A percentile compares a stretch with the other conserved stretches of the same genome.
These are phyloP conservation scores for Salix exigua DNA, from an alignment of 345 rosid species.

Conservation along the genomic window DNA sequence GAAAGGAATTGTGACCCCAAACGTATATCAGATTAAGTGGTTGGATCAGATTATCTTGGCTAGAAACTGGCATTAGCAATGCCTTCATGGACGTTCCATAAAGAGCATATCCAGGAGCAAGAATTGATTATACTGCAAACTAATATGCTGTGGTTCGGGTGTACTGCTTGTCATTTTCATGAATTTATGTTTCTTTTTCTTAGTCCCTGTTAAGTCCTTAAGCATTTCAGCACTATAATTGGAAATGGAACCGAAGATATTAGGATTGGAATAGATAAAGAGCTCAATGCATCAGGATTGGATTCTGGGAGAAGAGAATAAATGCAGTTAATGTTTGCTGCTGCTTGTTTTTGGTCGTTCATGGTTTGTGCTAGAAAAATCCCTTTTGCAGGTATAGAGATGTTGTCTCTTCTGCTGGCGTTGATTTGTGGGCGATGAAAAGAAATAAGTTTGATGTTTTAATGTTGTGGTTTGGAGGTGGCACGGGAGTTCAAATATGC, in stretches of 20 bases:
- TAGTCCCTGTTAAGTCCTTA: not conserved
- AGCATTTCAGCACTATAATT: too few species aligned
- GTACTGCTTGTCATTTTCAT: not conserved
- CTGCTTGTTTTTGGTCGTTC: not conserved
- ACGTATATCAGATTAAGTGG: not conserved
- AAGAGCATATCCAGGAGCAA: not conserved
- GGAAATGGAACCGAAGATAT: not conserved
- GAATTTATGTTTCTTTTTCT: not conserved
- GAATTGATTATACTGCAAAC: not conserved
- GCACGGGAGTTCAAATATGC: not conserved
- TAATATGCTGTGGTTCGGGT: not conserved
- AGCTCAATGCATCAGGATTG: not conserved
- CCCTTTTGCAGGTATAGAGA: not conserved
- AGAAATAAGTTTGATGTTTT: not conserved
- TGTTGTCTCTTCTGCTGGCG: not conserved
- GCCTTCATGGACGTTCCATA: not conserved
- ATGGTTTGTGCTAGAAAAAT: not conserved
- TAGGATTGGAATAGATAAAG: not conserved
- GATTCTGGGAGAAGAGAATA: conserved; percentile 1
- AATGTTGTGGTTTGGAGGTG: not conserved
- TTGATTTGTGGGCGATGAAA: not conserved
- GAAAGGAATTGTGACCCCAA: conserved; percentile 19
- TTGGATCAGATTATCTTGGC: not conserved
- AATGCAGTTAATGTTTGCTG: not conserved
- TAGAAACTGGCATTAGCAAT: not conserved